A percentile compares a stretch with the other conserved stretches of the same genome.
Conservation (phyloP, 140 eudicot species). For the Bidens hawaiensis region DNA sequence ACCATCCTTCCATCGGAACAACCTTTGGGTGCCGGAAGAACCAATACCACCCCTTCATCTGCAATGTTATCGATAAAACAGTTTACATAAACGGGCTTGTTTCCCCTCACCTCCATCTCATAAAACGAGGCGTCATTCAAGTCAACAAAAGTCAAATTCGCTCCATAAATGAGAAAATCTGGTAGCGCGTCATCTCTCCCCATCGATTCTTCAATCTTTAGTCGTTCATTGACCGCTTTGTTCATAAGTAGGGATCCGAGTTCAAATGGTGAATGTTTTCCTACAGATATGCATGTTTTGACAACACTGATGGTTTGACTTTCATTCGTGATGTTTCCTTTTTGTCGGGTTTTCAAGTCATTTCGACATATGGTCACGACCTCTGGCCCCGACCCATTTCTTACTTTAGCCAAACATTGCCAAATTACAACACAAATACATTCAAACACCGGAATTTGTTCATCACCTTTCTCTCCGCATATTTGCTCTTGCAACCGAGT, state of each 20-base stretch:
- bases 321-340: constrained; percentile 29
- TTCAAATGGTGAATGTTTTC: constrained; percentile 17
- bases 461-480: not conserved
- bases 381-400: constrained; percentile 23
- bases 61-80: constrained; percentile 56
- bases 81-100: constrained; percentile 44
- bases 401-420: constrained; percentile 40
- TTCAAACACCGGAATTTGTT: constrained; percentile 39
- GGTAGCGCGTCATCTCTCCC: constrained; percentile 31
- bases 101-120: constrained; percentile 39
- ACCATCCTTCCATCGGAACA: constrained; percentile 29
- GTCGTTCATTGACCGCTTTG: constrained; percentile 28
- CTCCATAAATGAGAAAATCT: constrained; percentile 49
- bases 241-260: constrained; percentile 34
- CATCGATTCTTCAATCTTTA: constrained; percentile 35
- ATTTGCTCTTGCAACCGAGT: constrained; percentile 36
- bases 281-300: constrained; percentile 20
- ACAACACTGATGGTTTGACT: constrained; percentile 38
- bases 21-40: constrained; percentile 43
- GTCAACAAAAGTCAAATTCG: constrained; percentile 54
- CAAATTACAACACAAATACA: constrained; percentile 48
- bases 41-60: constrained; percentile 64
- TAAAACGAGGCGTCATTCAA: constrained; percentile 44
- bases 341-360: constrained; percentile 5
- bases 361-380: constrained; percentile 43